Evolutionary conservation across 805 yeast species (phyloP), one percentile per base, ranked within the genome.

Genomic region (Candida corydali): DNA sequence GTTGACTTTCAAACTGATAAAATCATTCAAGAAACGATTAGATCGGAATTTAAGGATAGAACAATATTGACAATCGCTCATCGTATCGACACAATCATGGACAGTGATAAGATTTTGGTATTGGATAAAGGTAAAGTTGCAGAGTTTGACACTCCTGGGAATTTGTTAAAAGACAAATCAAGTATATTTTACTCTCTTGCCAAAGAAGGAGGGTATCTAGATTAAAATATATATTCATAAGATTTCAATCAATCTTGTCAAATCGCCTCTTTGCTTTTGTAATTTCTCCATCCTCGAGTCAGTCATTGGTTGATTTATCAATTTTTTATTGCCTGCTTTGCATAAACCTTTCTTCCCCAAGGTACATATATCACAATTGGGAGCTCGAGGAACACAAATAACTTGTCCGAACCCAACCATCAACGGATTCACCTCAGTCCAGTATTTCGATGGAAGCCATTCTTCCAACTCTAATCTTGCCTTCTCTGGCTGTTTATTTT

Each of bases 341-440:
- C 95, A 86, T 2, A 83, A 48, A 0, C 70, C 74, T 17, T 64
- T 63, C 37, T 52, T 59, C 11, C 74, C 76, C 49, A 81, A 59
- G 3, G 73, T 51, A 48, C 96, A 87, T 5, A 81, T 45, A 50
- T 82, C 89, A 58, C 96, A 87, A 42, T 82, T 69, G 32, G 69
- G 60, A 4, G 80, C 79, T 37, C 81, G 69, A 0, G 95, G 84
- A 8, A 78, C 72, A 54, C 97, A 89, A 3, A 89, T 73, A 0
- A 82, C 80, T 56, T 89, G 98, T 9, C 98, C 98, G 65, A 88
- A 89, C 3, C 98, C 97, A 7, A 89, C 98, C 5, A 91, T 58
- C 8, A 83, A 57, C 1, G 95, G 95, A 54, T 89, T 89, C 27
- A 91, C 78, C 39, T 86, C 95, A 8, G 70, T 65, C 98, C 98